Evolutionary conservation across 345 rosid genomes (phyloP).

Genomic region (Clausena lansium): DNA sequence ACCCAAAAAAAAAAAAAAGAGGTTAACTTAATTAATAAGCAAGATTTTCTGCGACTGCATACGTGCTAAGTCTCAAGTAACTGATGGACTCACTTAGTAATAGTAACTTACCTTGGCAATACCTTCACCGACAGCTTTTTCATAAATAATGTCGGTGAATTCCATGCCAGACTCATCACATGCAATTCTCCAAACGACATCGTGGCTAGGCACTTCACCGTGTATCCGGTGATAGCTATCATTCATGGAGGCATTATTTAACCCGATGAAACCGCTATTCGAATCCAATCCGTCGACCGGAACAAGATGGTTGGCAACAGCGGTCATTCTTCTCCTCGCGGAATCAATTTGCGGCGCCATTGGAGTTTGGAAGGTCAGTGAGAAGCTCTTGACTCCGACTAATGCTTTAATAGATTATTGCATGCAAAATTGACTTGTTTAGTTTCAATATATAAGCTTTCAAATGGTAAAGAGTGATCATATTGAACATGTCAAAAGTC

Average conservation of each 20-base stretch:
- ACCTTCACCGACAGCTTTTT: conserved; percentile 79
- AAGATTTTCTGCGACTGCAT: background rate
- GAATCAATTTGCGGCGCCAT: conserved; percentile 34
- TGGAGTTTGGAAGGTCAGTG: conserved; percentile 13
- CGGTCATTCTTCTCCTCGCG: conserved; percentile 49
- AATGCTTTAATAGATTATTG: background rate
- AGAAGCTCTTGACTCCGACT: background rate
- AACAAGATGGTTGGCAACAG: conserved; percentile 52
- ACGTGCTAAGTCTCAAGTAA: background rate
- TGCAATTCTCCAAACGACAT: conserved; percentile 59
- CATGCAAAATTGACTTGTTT: background rate
- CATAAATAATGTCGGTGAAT: conserved; percentile 71
- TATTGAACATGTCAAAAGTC: background rate
- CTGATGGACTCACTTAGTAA: background rate
- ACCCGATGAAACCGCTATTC: conserved; percentile 22
- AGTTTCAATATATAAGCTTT: background rate
- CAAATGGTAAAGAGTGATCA: background rate
- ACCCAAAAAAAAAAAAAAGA: background rate
- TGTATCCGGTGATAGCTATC: conserved; percentile 75
- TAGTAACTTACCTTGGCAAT: conserved; percentile 66
- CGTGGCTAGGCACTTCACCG: conserved; percentile 56
- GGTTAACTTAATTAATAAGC: background rate
- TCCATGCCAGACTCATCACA: conserved; percentile 40
- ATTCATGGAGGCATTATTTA: conserved; percentile 39
- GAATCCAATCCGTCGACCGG: conserved; percentile 14